phyloP scores from a whole-genome alignment of 2,329 filamentous ascomycete genomes.

The Cladosporium cucumerinum region DNA sequence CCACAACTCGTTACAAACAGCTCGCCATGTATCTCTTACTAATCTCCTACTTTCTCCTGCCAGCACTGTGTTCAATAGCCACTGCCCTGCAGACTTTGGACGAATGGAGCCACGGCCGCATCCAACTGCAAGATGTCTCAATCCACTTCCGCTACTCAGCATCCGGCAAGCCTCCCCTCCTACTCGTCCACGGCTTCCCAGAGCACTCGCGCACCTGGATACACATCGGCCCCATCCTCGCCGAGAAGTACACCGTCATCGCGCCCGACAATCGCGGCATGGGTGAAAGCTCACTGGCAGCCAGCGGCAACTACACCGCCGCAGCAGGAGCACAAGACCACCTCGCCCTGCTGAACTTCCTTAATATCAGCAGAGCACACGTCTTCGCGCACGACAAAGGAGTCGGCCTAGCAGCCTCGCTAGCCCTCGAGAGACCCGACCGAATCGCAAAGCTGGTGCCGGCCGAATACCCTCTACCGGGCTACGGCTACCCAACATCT shows the following conservation, averaged over 20 bases:
- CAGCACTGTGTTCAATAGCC: background rate
- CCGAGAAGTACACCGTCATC: conserved; percentile 45
- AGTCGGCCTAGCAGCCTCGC: conserved; percentile 41
- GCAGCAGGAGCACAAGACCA: conserved; percentile 31
- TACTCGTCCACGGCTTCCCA: conserved; percentile 19
- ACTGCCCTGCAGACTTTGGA: conserved; percentile 12
- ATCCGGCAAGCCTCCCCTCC: conserved; percentile 16
- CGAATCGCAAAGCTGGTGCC: conserved; percentile 38
- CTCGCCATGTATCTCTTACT: background rate
- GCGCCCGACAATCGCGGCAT: conserved; percentile 43
- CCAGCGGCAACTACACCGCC: conserved; percentile 36
- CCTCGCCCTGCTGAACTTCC: conserved; percentile 29
- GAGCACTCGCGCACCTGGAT: conserved; percentile 30
- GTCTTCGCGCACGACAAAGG: conserved; percentile 49
- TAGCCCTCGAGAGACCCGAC: conserved; percentile 39
- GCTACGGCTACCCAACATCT: conserved; percentile 40
- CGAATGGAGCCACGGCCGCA: conserved; percentile 17
- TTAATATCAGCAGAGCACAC: conserved; percentile 33
- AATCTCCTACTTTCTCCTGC: background rate
- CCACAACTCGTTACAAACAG: background rate
- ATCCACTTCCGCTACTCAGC: conserved; percentile 20
- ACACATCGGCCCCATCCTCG: conserved; percentile 40
- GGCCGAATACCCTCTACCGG: conserved; percentile 43
- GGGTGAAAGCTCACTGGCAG: conserved; percentile 31
- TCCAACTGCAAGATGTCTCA: conserved; percentile 17